Conservation (phyloP, 805 yeast genomes). For the Wickerhamiella dianesei region DNA sequence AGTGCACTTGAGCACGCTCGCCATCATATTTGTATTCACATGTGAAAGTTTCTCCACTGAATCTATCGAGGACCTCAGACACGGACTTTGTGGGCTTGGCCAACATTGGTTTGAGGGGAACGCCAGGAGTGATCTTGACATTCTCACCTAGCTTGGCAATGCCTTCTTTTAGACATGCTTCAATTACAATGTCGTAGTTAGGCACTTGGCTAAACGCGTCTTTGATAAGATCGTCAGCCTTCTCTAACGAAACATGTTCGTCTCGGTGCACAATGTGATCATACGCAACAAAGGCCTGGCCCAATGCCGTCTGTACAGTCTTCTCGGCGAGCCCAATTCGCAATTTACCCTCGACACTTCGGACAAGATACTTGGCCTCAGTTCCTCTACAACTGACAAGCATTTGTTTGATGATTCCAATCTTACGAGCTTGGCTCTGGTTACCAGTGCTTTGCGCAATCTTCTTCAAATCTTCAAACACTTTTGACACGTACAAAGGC, state of each 20-base stretch:
- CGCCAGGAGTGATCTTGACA: conserved; percentile 74
- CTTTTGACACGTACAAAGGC: conserved; percentile 57
- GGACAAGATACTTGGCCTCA: conserved; percentile 81
- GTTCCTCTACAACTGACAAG: conserved; percentile 70
- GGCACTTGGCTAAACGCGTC: conserved; percentile 86
- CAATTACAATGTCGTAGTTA: conserved; percentile 69
- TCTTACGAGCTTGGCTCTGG: conserved; percentile 68
- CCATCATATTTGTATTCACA: conserved; percentile 98
- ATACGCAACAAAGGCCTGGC: conserved; percentile 63
- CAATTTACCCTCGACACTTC: conserved; percentile 85
- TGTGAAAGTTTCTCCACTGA: conserved; percentile 72
- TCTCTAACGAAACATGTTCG: conserved; percentile 34
- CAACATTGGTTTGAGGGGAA: conserved; percentile 94
- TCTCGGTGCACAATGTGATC: conserved; percentile 31
- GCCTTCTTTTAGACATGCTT: conserved; percentile 53
- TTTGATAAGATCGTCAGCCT: conserved; percentile 66
- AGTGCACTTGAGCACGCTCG: conserved; percentile 90
- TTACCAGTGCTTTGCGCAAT: conserved; percentile 72
- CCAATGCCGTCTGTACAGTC: conserved; percentile 68
- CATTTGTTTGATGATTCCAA: conserved; percentile 66
- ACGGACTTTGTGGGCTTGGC: conserved; percentile 95
- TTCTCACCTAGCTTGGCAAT: conserved; percentile 48
- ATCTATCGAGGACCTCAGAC: conserved; percentile 80
- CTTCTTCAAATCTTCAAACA: conserved; percentile 56
- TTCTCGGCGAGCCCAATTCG: conserved; percentile 92